A percentile compares a stretch with the other conserved stretches of the same genome.
Evolutionary conservation across 306 rosid genomes (phyloP).

Genomic region (Inga laurina): DNA sequence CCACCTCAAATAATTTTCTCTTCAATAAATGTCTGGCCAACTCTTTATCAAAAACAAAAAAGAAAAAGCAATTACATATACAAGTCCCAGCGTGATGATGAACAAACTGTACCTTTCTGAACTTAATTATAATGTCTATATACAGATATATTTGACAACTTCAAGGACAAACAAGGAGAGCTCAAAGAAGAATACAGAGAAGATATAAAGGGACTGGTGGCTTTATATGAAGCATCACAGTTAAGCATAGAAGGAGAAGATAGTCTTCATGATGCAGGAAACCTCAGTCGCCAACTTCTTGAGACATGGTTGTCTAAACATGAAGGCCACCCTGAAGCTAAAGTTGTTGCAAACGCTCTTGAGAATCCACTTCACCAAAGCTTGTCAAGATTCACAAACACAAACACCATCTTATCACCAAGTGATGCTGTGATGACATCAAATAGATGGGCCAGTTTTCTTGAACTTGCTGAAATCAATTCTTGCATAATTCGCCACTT

Average conservation of each 20-base stretch:
- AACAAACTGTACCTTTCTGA: no score
- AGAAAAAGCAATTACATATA: no score
- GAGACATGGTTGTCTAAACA: constrained; percentile 28
- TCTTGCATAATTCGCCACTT: no score
- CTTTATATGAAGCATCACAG: constrained; percentile 61
- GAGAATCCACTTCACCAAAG: no score
- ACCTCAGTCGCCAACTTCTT: constrained; percentile 34
- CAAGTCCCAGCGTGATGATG: neutral
- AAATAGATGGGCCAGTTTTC: no score
- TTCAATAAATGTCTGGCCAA: no score
- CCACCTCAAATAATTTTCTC: no score
- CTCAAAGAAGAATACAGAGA: constrained; percentile 4
- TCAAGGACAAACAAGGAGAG: constrained; percentile 21
- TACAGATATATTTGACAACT: constrained; percentile 34
- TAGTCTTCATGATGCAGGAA: constrained; percentile 44
- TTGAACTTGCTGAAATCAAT: no score
- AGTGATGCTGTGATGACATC: neutral
- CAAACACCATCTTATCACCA: neutral
- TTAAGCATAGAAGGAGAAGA: constrained; percentile 52
- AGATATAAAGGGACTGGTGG: constrained; percentile 41
- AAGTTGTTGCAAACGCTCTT: neutral
- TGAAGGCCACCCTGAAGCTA: constrained; percentile 31
- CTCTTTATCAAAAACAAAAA: no score
- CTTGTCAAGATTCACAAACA: constrained; percentile 32
- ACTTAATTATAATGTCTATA: neutral